Evolutionary conservation across 2,329 filamentous ascomycete species (phyloP), one percentile per base, ranked within the genome.

Genomic region (Verticillium alfalfae): DNA sequence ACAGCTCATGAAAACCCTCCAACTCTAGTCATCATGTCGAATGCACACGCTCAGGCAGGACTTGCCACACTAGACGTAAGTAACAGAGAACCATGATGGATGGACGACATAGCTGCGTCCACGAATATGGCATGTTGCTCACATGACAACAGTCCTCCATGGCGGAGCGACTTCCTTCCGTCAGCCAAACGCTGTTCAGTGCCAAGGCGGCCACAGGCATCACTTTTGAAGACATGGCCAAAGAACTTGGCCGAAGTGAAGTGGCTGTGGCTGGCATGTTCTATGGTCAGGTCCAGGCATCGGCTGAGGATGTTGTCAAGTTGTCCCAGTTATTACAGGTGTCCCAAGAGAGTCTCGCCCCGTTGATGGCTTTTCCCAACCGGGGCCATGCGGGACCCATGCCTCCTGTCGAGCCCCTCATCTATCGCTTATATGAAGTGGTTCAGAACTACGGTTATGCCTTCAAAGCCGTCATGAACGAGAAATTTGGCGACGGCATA

Each of bases 381-480:
- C 85, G 93, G 3, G 93, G 93, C 38, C 82, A 87, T 60, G 84
- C 88, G 0, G 86, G 92, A 1, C 89, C 92, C 62, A 93, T 95
- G 91, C 92, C 91, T 1, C 91, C 91, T 0, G 88, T 85, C 63
- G 92, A 96, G 73, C 92, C 92, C 5, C 77, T 96, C 67, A 93
- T 97, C 71, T 98, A 98, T 75, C 83, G 94, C 2, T 75, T 97
- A 63, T 97, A 92, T 74, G 94, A 98, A 81, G 90, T 97, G 72
- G 89, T 98, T 65, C 93, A 97, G 79, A 98, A 97, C 75, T 97
- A 97, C 71, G 94, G 94, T 1, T 96, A 97, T 74, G 91, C 93
- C 1, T 97, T 96, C 78, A 97, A 97, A 83, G 93, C 93, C 0
- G 85, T 98, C 5, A 74, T 97, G 75, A 97, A 98, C 68, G 94